phyloP scores from a whole-genome alignment of 1,284 basidiomycete genomes.

The Microbotryum silenes-acaulis region DNA sequence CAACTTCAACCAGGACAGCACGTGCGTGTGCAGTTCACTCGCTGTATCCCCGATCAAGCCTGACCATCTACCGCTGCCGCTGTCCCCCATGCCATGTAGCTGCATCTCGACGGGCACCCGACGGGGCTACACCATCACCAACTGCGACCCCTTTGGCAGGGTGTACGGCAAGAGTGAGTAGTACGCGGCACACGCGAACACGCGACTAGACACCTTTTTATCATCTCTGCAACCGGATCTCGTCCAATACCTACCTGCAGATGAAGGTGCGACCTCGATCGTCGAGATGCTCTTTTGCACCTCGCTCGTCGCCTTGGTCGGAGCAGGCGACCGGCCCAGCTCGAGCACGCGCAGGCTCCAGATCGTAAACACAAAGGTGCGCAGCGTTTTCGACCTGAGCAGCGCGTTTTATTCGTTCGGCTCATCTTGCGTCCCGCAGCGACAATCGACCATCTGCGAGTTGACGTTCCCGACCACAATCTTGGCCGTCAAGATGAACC shows the following conservation, averaged over 20 bases:
- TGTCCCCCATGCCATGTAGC: conserved; percentile 44
- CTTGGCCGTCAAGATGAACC: conserved; percentile 90
- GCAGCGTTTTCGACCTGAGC: not conserved
- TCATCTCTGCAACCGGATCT: too few relatives aligned
- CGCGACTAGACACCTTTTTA: too few relatives aligned
- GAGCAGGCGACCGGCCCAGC: conserved; percentile 62
- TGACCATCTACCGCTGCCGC: conserved; percentile 16
- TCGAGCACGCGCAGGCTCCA: conserved; percentile 79
- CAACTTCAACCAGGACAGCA: conserved; percentile 37
- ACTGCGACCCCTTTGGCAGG: conserved; percentile 93
- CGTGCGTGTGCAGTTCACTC: conserved; percentile 9
- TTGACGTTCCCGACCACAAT: conserved; percentile 94
- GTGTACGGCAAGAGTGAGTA: conserved; percentile 86
- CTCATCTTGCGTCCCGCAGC: conserved; percentile 46
- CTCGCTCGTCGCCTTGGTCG: conserved; percentile 89
- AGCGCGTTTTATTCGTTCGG: too few relatives aligned
- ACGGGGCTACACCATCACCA: conserved; percentile 93
- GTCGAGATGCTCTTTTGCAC: conserved; percentile 99
- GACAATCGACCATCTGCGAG: conserved; percentile 98
- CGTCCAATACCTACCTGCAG: conserved; percentile 42
- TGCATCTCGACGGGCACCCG: conserved; percentile 91
- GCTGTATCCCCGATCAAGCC: not conserved
- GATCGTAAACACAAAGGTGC: conserved; percentile 94
- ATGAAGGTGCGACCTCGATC: conserved; percentile 85
- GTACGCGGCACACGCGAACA: not conserved